Evolutionary conservation across 208 protist species (phyloP).

Genomic region (Trypanosoma conorhini): DNA sequence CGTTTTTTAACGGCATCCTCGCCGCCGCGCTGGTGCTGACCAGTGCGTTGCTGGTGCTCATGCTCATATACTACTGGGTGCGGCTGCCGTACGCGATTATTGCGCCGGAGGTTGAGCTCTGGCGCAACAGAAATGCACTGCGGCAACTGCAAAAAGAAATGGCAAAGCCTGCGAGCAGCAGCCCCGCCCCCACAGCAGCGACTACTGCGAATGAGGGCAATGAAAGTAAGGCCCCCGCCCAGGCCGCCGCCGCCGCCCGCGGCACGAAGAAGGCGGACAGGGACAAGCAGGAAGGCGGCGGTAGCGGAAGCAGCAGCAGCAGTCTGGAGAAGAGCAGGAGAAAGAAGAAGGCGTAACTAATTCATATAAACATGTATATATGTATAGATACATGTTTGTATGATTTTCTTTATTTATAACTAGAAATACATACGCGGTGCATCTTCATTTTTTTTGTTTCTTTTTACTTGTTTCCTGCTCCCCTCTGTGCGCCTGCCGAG

Average conservation of each 20-base stretch:
- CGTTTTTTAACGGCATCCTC: constrained; percentile 60
- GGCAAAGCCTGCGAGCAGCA: constrained; percentile 14
- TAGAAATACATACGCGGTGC: not conserved
- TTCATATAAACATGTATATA: constrained; percentile 1
- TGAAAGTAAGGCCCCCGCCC: not conserved
- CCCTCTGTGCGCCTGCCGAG: constrained; percentile 3
- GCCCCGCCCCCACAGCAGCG: not conserved
- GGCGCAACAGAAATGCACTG: not conserved
- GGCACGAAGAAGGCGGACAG: not conserved
- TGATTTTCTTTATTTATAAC: not conserved
- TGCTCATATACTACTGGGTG: constrained; percentile 25
- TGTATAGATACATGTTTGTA: constrained; percentile 4
- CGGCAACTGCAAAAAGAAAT: not conserved
- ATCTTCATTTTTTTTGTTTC: constrained; percentile 9
- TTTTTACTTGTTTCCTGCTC: constrained; percentile 15
- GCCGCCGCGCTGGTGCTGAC: constrained; percentile 30
- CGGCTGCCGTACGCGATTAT: constrained; percentile 18
- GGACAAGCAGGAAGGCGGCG: not conserved
- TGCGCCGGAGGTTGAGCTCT: not conserved
- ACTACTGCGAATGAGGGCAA: not conserved
- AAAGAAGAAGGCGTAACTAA: constrained; percentile 9
- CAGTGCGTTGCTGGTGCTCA: constrained; percentile 1
- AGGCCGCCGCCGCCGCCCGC: not conserved
- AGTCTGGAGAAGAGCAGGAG: constrained; percentile 2
- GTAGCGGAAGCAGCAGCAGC: constrained; percentile 3